Conservation (phyloP, 176 grass and related monocot species). For the Luzula sylvatica region DNA sequence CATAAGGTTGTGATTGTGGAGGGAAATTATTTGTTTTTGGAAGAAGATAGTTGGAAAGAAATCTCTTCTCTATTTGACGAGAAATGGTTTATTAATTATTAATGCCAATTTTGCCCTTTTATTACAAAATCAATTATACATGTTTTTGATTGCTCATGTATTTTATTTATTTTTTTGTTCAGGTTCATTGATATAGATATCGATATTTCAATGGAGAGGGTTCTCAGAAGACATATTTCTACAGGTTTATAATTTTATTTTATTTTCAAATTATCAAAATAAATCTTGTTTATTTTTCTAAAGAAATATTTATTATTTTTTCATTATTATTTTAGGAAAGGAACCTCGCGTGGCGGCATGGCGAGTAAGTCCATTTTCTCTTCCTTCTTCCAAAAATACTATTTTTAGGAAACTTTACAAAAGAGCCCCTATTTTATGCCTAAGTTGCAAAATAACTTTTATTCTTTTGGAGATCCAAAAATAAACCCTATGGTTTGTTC, state of each 20-base stretch:
- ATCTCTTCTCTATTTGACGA: conserved; percentile 68
- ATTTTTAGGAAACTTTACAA: too few relatives aligned
- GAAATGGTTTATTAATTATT: conserved; percentile 53
- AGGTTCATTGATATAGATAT: conserved; percentile 95
- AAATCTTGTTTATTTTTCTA: neutral
- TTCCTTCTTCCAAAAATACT: neutral
- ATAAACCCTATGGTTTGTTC: too few relatives aligned
- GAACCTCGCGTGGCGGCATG: conserved; percentile 74
- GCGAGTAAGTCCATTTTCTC: conserved; percentile 44
- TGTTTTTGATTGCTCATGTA: too few relatives aligned
- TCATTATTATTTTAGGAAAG: conserved; percentile 39
- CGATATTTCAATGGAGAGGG: conserved; percentile 67
- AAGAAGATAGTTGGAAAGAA: conserved; percentile 66
- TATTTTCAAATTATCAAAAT: conserved; percentile 6
- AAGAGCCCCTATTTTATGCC: too few relatives aligned
- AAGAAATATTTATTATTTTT: neutral
- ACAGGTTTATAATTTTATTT: conserved; percentile 40
- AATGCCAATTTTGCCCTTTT: neutral
- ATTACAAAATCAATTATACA: neutral
- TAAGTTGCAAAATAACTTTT: too few relatives aligned
- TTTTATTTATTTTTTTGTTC: neutral
- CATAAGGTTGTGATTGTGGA: conserved; percentile 85
- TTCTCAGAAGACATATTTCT: conserved; percentile 69
- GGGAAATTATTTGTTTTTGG: conserved; percentile 81
- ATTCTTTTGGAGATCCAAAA: too few relatives aligned